Evolutionary conservation across 169 alveolate genomes (phyloP).

Genomic region (Eimeria praecox): DNA sequence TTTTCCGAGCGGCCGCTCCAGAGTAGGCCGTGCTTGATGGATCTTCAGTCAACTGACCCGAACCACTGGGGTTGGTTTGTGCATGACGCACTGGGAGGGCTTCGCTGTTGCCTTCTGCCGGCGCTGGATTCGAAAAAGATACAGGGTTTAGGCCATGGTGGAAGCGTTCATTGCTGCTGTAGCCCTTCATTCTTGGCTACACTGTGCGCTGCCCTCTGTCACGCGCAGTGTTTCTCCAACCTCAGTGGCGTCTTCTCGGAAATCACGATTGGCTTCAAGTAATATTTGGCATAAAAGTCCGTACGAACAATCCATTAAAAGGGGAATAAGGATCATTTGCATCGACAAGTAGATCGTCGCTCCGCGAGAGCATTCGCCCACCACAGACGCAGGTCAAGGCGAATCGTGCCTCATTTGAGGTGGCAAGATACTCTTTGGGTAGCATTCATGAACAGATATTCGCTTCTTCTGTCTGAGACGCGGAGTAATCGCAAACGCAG

Average conservation of each 20-base stretch:
- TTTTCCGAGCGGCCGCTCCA: background rate
- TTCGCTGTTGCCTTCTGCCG: background rate
- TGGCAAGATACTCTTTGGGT: background rate
- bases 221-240: background rate
- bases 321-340: background rate
- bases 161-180: background rate
- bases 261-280: background rate
- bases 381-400: constrained; percentile 1
- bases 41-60: background rate
- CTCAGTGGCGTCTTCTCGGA: background rate
- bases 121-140: background rate
- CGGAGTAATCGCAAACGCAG: background rate
- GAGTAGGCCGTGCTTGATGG: background rate
- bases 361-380: constrained; percentile 3
- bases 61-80: background rate
- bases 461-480: background rate
- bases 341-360: background rate
- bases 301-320: background rate
- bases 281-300: background rate
- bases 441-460: background rate
- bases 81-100: background rate
- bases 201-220: background rate
- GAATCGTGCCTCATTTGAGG: constrained; percentile 26
- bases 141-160: background rate
- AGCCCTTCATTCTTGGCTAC: background rate